Percentiles rank a stretch among this genome's conserved stretches.
These are phyloP conservation scores for Nemania serpens DNA, from an alignment of 2,329 filamentous ascomycete genomes.

Conservation along the genomic window DNA sequence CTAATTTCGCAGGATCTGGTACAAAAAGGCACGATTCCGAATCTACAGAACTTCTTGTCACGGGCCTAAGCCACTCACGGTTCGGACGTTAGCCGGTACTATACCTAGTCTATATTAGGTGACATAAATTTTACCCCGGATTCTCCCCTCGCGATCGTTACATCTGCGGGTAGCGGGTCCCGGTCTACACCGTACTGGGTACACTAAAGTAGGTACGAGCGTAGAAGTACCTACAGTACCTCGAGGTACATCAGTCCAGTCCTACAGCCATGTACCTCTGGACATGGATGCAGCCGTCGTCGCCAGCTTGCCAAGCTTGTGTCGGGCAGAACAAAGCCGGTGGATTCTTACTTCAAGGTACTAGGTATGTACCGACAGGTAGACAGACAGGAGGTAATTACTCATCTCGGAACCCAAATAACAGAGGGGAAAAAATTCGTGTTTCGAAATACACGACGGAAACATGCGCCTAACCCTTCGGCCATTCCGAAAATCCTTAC, in stretches of 20 bases:
- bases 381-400: background rate
- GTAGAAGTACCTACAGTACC: background rate
- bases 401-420: too few relatives aligned
- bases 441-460: background rate
- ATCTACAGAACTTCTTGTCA: slow-evolving; percentile 8
- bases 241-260: background rate
- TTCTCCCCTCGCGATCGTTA: slow-evolving; percentile 32
- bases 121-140: slow-evolving; percentile 38
- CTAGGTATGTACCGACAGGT: background rate
- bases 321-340: background rate
- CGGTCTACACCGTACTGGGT: slow-evolving; percentile 13
- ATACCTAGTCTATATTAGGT: slow-evolving; percentile 22
- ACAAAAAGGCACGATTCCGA: slow-evolving; percentile 5
- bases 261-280: too few relatives aligned
- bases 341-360: background rate
- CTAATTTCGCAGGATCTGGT: background rate
- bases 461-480: background rate
- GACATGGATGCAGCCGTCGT: too few relatives aligned
- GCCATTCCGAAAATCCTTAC: background rate
- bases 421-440: too few relatives aligned
- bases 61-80: background rate
- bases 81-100: slow-evolving; percentile 16
- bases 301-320: too few relatives aligned
- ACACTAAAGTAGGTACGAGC: background rate
- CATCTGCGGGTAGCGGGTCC: slow-evolving; percentile 25